Conservation (phyloP, 805 yeast genomes). For the Pichia californica region DNA sequence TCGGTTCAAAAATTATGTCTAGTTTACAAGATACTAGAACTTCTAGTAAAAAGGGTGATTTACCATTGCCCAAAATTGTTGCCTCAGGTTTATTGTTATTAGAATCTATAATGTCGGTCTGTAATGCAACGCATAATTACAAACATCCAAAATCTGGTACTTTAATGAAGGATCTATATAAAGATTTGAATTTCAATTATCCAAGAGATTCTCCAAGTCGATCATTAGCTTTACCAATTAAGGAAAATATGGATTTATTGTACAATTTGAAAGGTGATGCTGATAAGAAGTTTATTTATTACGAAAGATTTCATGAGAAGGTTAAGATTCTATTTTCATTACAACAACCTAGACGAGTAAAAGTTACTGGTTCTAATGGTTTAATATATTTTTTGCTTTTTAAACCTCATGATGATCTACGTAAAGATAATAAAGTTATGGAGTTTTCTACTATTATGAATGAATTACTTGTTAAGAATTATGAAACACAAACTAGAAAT, state of each 20-base stretch:
- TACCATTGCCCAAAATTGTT: slow-evolving; percentile 18
- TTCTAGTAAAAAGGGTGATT: slow-evolving; percentile 3
- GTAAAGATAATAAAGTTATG: slow-evolving; percentile 93
- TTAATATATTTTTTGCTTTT: slow-evolving; percentile 67
- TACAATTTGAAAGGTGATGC: slow-evolving; percentile 33
- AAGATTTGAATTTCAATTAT: slow-evolving; percentile 35
- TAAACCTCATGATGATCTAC: slow-evolving; percentile 82
- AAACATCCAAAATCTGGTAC: slow-evolving; percentile 9
- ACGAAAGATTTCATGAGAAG: slow-evolving; percentile 54
- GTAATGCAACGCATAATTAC: slow-evolving; percentile 17
- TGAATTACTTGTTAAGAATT: slow-evolving; percentile 56
- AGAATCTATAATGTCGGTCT: slow-evolving; percentile 37
- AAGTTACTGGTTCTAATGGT: slow-evolving; percentile 74
- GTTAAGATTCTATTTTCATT: slow-evolving; percentile 73
- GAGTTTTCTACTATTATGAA: slow-evolving; percentile 86
- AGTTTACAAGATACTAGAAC: slow-evolving; percentile 20
- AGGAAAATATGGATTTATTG: slow-evolving; percentile 60
- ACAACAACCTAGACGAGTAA: slow-evolving; percentile 79
- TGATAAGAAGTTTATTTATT: slow-evolving; percentile 28
- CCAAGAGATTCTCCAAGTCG: slow-evolving; percentile 24
- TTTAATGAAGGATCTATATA: slow-evolving; percentile 20
- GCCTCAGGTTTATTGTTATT: slow-evolving; percentile 31
- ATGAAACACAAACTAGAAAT: slow-evolving; percentile 67
- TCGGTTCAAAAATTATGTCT: slow-evolving; percentile 41
- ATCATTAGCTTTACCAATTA: slow-evolving; percentile 65